Base-by-base conservation (phyloP, 352 stramenopile species). In the Pythium myriotylum region DNA sequence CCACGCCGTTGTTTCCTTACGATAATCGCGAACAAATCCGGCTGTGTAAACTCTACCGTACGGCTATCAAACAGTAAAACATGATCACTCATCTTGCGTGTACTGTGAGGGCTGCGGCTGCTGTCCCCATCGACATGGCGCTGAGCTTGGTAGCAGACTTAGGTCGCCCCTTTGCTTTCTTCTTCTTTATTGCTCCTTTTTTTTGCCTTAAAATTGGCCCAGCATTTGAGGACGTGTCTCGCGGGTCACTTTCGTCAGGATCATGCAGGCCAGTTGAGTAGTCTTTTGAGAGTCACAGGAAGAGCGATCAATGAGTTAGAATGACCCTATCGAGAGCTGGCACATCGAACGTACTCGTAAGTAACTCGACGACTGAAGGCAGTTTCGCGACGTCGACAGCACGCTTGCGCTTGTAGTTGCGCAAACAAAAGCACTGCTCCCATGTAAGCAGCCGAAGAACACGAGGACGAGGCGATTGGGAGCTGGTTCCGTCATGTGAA, bases 11-110 rank as follows among this genome's bases (percentile, higher is more conserved):
- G 33, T 91, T 85, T 32, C 42, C 63, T 16, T 91, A 93, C 67
- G 65, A 72, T 4, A 89, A 89, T 43, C 77, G 81, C 47, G 73
- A 81, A 9, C 79, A 89, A 33, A 91, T 94, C 35, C 79, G 82
- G 8, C 61, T 94, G 40, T 94, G 84, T 48, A 73, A 72, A 19
- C 54, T 91, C 10, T 78, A 73, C 19, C 75, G 70, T 35, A 59
- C 47, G 14, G 26, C 42, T 13, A 8, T 8, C 32, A 41, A 16
- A 33, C 8, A 40, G 1, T 20, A 59, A 33, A 51, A 12, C n/a
- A 1, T 33, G 29, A 35, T 35, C 10, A 35, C 5, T 27, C 39
- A 46, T 55, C 49, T 19, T 26, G 49, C 49, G 32, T 55, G 49
- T 3, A 55, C 32, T 13, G 49, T 33, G 49, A 55, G 49, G 5